phyloP scores from a whole-genome alignment of 1,284 basidiomycete species.

The Sanghuangporus weigelae region DNA sequence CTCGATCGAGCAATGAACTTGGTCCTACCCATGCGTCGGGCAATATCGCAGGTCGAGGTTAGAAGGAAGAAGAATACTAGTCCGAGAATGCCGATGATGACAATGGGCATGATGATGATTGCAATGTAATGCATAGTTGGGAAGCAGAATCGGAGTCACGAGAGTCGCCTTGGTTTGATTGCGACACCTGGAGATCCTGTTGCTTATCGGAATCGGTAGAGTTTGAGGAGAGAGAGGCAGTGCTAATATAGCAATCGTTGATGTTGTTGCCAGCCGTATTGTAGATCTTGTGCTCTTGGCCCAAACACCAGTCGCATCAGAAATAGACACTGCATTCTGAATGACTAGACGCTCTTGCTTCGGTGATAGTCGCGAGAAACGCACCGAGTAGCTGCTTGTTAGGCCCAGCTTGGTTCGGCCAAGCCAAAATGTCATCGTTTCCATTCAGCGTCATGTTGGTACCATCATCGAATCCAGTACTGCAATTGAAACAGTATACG shows the following conservation, averaged over 20 bases:
- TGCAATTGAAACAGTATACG: conserved; percentile 42
- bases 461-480: conserved; percentile 33
- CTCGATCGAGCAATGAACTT: not conserved
- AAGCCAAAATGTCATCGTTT: conserved; percentile 40
- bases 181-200: not conserved
- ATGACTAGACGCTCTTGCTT: not conserved
- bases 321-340: not conserved
- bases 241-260: not conserved
- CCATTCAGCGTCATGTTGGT: conserved; percentile 40
- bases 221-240: not conserved
- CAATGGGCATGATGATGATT: conserved; percentile 8
- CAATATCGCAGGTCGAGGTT: conserved; percentile 1
- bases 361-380: conserved; percentile 19
- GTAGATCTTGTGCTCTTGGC: conserved; percentile 8
- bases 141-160: not conserved
- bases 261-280: not conserved
- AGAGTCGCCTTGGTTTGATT: not conserved
- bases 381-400: conserved; percentile 36
- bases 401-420: conserved; percentile 41
- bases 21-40: conserved; percentile 12
- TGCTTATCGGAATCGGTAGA: not conserved
- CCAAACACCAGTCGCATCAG: conserved; percentile 11
- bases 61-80: not conserved
- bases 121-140: not conserved
- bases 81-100: not conserved